These are phyloP conservation scores for Thraustochytrium sp. DNA, from an alignment of 352 stramenopile species.

Conservation along the genomic window DNA sequence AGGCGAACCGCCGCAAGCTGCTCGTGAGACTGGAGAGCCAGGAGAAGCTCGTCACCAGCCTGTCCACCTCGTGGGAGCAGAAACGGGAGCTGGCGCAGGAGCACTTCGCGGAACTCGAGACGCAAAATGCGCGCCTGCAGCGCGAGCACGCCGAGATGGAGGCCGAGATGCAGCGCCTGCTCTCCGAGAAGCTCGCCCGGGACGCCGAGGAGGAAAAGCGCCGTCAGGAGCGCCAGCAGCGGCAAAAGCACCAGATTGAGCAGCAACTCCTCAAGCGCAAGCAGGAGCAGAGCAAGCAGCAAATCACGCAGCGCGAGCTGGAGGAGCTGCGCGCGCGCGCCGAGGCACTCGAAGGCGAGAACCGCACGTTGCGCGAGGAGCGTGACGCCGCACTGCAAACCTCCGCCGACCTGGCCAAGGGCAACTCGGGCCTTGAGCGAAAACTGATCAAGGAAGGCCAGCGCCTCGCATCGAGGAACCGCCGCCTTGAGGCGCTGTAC, in stretches of 20 bases:
- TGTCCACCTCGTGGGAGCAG: constrained; percentile 37
- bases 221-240: neutral
- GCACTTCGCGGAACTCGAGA: constrained; percentile 17
- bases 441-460: neutral
- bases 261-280: constrained; percentile 16
- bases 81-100: constrained; percentile 24
- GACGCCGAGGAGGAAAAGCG: constrained; percentile 11
- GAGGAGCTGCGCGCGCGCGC: neutral
- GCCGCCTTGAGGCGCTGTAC: neutral
- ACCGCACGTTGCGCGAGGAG: neutral
- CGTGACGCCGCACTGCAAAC: neutral
- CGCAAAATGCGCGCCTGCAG: constrained; percentile 13
- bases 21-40: constrained; percentile 29
- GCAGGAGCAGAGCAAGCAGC: constrained; percentile 5
- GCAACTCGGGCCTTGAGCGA: neutral
- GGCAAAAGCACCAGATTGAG: constrained; percentile 9
- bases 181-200: constrained; percentile 4
- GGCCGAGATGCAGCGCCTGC: neutral
- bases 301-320: constrained; percentile 1
- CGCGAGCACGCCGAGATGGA: constrained; percentile 24
- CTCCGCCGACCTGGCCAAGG: neutral
- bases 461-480: neutral
- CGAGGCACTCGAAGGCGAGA: neutral
- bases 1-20: constrained; percentile 7
- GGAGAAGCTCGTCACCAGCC: constrained; percentile 33